A percentile compares a stretch with the other conserved stretches of the same genome.
phyloP scores from a whole-genome alignment of 805 yeast species.

The Jamesozyma lodderae region DNA sequence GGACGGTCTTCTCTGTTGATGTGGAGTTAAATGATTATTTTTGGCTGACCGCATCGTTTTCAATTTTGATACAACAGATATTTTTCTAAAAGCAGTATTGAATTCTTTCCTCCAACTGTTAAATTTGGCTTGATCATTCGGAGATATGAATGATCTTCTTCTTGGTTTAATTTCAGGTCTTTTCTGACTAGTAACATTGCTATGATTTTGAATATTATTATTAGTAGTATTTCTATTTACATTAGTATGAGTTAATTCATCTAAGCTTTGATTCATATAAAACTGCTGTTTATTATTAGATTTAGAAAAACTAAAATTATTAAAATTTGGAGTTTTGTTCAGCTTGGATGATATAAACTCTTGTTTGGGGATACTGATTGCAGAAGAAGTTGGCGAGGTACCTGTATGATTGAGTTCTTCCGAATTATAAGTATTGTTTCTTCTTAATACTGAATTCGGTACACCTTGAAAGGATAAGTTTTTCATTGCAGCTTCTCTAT shows the following conservation, averaged over 20 bases:
- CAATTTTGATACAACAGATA: slow-evolving; percentile 15
- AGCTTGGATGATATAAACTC: neutral
- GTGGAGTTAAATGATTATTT: too few relatives aligned
- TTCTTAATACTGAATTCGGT: slow-evolving; percentile 21
- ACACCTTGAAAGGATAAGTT: slow-evolving; percentile 26
- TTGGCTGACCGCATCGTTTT: slow-evolving; percentile 6
- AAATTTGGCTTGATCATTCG: slow-evolving; percentile 1
- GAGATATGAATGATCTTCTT: slow-evolving; percentile 5
- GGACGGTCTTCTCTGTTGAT: too few relatives aligned
- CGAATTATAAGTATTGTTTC: neutral
- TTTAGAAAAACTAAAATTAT: neutral
- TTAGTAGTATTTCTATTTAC: neutral
- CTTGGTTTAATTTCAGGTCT: neutral
- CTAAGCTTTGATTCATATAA: neutral
- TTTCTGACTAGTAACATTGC: neutral
- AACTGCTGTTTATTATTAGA: neutral
- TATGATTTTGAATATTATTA: neutral
- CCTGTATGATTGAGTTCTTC: too few relatives aligned
- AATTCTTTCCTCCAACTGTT: slow-evolving; percentile 24
- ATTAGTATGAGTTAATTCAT: neutral
- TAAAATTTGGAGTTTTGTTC: too few relatives aligned
- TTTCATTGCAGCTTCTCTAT: slow-evolving; percentile 24
- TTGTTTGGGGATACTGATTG: neutral
- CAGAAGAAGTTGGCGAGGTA: neutral
- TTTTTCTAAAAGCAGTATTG: slow-evolving; percentile 20